Base-by-base conservation (phyloP, 345 rosid genomes). In the Draba incana region DNA sequence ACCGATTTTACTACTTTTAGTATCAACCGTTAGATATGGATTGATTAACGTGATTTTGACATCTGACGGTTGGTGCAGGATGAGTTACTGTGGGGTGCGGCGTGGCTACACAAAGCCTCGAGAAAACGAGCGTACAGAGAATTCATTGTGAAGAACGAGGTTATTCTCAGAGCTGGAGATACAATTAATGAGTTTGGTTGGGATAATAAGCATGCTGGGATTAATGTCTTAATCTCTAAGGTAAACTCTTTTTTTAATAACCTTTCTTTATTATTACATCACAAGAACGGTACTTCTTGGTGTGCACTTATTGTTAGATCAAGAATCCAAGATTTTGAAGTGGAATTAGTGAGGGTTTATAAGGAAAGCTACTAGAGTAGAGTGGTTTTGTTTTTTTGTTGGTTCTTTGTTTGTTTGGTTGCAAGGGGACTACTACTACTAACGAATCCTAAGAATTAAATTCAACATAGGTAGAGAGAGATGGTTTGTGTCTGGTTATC, bases 121-220 rank as follows among this genome's bases (percentile, higher is more conserved):
- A 78, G 86, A 76, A 79, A 77, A 72, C 80, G 85, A 68, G 64
- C 68, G 28, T 90, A 89, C 70, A 80, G 95, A 78, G 85, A 84
- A 68, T 94, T 88, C 75, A 91, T 94, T 45, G 81, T 88, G 58
- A 81, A 82, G 76, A 94, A 94, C 80, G 99, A 93, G 76, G 83
- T 87, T 27, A 71, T 84, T 16, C 78, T 91, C 74, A 89, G 84
- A 65, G 97, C 99, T 20, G 91, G 91, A 8, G 92, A 94, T 45
- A 86, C 96, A 53, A 89, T 89, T 55, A 88, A 83, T 78, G 94
- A 89, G 78, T 94, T 94, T 53, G 96, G 99, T 47, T 94, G 97
- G 99, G 97, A 94, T 48, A 93, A 91, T 74, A 94, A 94, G 81
- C 91, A 89, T 66, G 87, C 99, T 58, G 99, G 97, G 64, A 90